A percentile compares a stretch with the other conserved stretches of the same genome.
Evolutionary conservation across 2,329 filamentous ascomycete genomes (phyloP).

Genomic region (Simplicillium aogashimaense): DNA sequence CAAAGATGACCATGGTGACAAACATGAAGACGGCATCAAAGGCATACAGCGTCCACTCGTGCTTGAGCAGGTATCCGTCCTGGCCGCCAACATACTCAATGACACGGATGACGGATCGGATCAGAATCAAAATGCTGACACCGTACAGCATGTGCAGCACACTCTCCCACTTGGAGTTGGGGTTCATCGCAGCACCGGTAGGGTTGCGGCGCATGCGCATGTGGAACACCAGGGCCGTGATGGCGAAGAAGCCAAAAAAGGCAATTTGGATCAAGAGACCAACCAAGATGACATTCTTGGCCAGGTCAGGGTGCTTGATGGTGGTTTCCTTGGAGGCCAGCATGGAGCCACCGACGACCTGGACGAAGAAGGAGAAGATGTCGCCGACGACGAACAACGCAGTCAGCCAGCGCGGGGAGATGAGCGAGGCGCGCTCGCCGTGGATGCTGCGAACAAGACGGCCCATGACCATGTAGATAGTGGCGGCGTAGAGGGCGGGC

Average conservation of each 20-base stretch:
- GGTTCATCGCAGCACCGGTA: slow-evolving; percentile 7
- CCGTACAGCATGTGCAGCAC: slow-evolving; percentile 25
- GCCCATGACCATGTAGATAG: slow-evolving; percentile 40
- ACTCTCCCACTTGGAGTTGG: slow-evolving; percentile 20
- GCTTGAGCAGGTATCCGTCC: slow-evolving; percentile 25
- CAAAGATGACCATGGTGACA: slow-evolving; percentile 11
- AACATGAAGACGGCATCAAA: slow-evolving; percentile 25
- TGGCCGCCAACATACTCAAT: slow-evolving; percentile 36
- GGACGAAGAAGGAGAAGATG: slow-evolving; percentile 39
- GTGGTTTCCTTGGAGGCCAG: slow-evolving; percentile 11
- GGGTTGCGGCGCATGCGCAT: slow-evolving; percentile 14
- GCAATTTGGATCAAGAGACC: slow-evolving; percentile 48
- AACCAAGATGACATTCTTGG: slow-evolving; percentile 42
- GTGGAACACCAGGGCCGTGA: slow-evolving; percentile 39
- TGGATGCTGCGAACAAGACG: slow-evolving; percentile 29
- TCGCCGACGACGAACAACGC: slow-evolving; percentile 46
- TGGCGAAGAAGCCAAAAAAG: slow-evolving; percentile 45
- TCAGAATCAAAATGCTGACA: slow-evolving; percentile 27
- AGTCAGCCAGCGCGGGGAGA: slow-evolving; percentile 32
- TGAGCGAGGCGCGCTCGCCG: slow-evolving; percentile 21
- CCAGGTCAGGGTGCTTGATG: slow-evolving; percentile 17
- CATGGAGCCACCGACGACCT: slow-evolving; percentile 33
- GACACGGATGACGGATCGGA: slow-evolving; percentile 33
- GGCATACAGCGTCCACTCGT: slow-evolving; percentile 32
- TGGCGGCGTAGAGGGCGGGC: slow-evolving; percentile 36